These are phyloP conservation scores for Solanum lignicaule DNA, from an alignment of 257 asterid species.

Conservation along the genomic window DNA sequence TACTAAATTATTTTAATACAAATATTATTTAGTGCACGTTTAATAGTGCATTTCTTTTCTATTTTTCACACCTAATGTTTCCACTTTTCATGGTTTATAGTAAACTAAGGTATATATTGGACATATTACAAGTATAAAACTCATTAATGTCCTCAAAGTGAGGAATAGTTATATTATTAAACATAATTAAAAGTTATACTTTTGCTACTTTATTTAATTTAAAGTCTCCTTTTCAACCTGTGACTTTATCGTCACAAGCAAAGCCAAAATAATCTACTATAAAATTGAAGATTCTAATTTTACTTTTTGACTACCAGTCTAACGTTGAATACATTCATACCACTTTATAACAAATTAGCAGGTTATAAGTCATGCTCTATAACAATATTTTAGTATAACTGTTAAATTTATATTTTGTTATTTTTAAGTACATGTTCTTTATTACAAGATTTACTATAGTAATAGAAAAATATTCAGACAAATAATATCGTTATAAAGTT, in stretches of 20 bases:
- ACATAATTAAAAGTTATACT: neutral
- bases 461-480: neutral
- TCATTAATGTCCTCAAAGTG: neutral
- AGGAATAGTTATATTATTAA: neutral
- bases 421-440: accelerated
- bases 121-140: neutral
- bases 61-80: neutral
- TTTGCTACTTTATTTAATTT: neutral
- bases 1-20: no score
- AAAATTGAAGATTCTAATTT: neutral
- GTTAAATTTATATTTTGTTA: accelerated
- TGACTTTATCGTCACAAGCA: neutral
- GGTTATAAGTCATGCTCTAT: accelerated
- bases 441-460: neutral
- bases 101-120: neutral
- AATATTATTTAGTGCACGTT: neutral
- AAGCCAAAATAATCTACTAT: neutral
- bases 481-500: accelerated
- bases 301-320: neutral
- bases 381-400: neutral
- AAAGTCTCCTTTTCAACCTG: neutral
- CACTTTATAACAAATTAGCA: no score
- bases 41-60: neutral
- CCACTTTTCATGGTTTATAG: neutral
- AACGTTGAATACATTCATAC: neutral